These are phyloP conservation scores for Phytopythium ostracodes DNA, from an alignment of 352 stramenopile genomes.

Conservation along the genomic window DNA sequence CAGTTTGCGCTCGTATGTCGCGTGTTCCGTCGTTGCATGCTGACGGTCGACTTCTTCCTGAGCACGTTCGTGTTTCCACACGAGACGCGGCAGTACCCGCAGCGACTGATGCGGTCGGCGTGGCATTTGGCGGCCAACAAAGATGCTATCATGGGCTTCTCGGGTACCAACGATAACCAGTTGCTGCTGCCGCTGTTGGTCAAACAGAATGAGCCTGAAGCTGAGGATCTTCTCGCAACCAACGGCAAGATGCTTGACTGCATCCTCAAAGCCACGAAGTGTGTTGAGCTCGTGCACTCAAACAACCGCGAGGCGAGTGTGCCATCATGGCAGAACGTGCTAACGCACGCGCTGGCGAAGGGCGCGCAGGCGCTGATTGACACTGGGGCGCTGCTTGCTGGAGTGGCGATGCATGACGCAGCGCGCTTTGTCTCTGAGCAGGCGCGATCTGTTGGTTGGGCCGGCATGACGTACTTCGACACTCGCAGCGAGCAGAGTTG, in stretches of 20 bases:
- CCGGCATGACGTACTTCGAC: conserved; percentile 86
- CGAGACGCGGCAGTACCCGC: conserved; percentile 80
- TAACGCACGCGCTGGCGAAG: conserved; percentile 34
- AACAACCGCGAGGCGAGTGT: neutral
- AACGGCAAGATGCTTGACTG: conserved; percentile 88
- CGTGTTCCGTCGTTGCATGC: conserved; percentile 58
- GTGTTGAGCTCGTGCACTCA: conserved; percentile 27
- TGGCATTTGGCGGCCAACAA: conserved; percentile 78
- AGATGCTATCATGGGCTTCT: conserved; percentile 71
- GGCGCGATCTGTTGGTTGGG: conserved; percentile 16
- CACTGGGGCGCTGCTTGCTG: conserved; percentile 76
- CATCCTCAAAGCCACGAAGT: conserved; percentile 36
- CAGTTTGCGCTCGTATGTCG: conserved; percentile 56
- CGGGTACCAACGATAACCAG: conserved; percentile 89
- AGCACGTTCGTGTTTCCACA: conserved; percentile 77
- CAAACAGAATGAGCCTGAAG: conserved; percentile 49
- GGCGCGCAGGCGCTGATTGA: conserved; percentile 75
- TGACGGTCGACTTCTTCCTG: conserved; percentile 85
- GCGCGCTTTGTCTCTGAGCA: conserved; percentile 42
- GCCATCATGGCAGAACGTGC: conserved; percentile 44
- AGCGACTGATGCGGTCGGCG: conserved; percentile 59
- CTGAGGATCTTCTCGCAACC: conserved; percentile 49
- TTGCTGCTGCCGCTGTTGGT: conserved; percentile 69
- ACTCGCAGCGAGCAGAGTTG: conserved; percentile 35
- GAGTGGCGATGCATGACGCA: conserved; percentile 44